phyloP scores from a whole-genome alignment of 345 rosid species.

The Fremontodendron californicum region DNA sequence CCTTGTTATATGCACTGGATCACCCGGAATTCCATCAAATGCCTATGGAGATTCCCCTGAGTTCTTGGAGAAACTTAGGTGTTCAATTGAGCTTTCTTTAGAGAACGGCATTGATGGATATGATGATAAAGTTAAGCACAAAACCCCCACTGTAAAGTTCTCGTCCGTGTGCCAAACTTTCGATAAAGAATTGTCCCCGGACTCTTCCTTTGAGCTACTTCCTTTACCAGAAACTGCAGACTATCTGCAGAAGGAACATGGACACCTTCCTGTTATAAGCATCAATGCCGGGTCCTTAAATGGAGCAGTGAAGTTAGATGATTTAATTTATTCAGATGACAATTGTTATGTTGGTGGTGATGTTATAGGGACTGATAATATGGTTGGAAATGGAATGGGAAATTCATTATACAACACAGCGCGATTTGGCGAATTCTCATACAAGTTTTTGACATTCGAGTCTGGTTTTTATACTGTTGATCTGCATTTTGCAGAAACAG shows the following conservation, averaged over 20 bases:
- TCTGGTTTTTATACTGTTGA: slow-evolving; percentile 47
- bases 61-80: slow-evolving; percentile 22
- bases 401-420: slow-evolving; percentile 48
- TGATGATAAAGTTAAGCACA: slow-evolving; percentile 22
- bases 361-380: slow-evolving; percentile 29
- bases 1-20: slow-evolving; percentile 65
- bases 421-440: slow-evolving; percentile 43
- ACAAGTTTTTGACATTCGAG: slow-evolving; percentile 37
- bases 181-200: slow-evolving; percentile 52
- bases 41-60: slow-evolving; percentile 46
- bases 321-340: slow-evolving; percentile 37
- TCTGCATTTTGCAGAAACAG: slow-evolving; percentile 54
- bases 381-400: slow-evolving; percentile 28
- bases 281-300: slow-evolving; percentile 43
- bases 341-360: slow-evolving; percentile 44
- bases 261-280: slow-evolving; percentile 26
- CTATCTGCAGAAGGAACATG: slow-evolving; percentile 9
- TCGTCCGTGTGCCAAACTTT: slow-evolving; percentile 62
- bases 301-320: slow-evolving; percentile 24
- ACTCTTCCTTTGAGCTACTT: slow-evolving; percentile 79
- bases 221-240: slow-evolving; percentile 30
- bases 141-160: slow-evolving; percentile 52
- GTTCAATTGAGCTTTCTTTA: slow-evolving; percentile 66
- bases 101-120: slow-evolving; percentile 64
- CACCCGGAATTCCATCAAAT: slow-evolving; percentile 54